Base-by-base conservation (phyloP, 2,329 filamentous ascomycete species). In the Xylariales sp. region DNA sequence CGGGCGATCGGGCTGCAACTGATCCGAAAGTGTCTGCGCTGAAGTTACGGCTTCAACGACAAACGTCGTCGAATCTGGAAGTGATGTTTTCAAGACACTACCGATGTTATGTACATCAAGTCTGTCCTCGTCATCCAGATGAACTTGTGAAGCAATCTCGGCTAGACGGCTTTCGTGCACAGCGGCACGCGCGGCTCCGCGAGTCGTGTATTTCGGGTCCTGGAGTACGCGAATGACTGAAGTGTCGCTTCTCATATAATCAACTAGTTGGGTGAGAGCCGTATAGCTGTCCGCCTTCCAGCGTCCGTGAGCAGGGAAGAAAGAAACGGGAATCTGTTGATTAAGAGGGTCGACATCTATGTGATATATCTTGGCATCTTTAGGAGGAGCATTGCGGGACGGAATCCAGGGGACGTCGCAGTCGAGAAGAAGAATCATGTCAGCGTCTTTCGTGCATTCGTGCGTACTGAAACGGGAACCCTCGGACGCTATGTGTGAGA, bases 41-140 rank as follows among this genome's bases (percentile, higher is more conserved):
- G 92, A 89, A 0, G 93, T 96, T 0, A 96, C 93, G 0, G 93
- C 89, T 79, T 96, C 93, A 50, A 96, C 83, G 2, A 89, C 90
- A 82, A 87, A 95, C 67, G 95, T 91, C 0, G 92, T 92, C 71
- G 72, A 73, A 0, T 65, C 66, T 3, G 72, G 69, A 2, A 76
- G 62, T 1, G 36, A 45, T n/a, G 52, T 57, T 57, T 70, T 75
- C 6, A 76, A 32, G n/a, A 75, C 66, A 9, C 23, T 67, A 1
- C 75, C 74, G 23, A 76, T 61, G 41, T 73, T 76, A 18, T 76
- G 67, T 3, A 58, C 68, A 56, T 76, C 71, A 0, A 79, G 58
- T 1, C 57, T 2, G 7, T 74, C 74, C 1, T 63, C 48, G 12
- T 77, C 72, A 0, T 41, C 69, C 8, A 77, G 45, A 3, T 60